Base-by-base conservation (phyloP, 2,329 filamentous ascomycete species). In the Tolypocladium tropicale region DNA sequence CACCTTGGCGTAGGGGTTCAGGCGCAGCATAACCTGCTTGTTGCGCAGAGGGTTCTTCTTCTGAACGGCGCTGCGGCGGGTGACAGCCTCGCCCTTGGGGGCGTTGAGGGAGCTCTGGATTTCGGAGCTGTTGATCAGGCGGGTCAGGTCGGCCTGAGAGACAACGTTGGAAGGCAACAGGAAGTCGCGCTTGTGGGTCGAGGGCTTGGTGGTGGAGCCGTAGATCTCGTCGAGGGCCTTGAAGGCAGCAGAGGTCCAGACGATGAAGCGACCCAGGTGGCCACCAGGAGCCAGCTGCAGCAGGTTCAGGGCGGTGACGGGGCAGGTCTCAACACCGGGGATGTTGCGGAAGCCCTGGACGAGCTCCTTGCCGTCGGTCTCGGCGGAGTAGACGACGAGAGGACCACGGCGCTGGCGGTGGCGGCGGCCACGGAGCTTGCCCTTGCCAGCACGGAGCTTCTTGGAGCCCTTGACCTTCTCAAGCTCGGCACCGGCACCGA, bases 1-100 rank as follows among this genome's bases (percentile, higher is more conserved):
- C 62, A 89, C 86, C 68, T 87, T 82, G 67, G 94, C 93, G 79
- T 99, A 99, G 63, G 94, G 94, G 88, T 99, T 99, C 76, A 99
- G 89, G 71, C 94, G 89, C 74, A 99, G 89, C 78, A 96, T 85
- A 66, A 99, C 88, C 84, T 97, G 94, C 86, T 91, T 95, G 89
- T 99, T 99, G 79, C 82, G 83, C 67, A 99, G 91, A 71, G 94
- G 94, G 85, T 99, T 99, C 92, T 97, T 97, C 91, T 99, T 99
- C 85, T 96, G 93, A 66, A 96, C 90, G 71, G 83, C 79, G 66
- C 82, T 79, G 73, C 94, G 90, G 86, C 96, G 96, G 78, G 91
- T 95, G 72, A 85, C 78, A 72, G 90, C 85, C 67, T 88, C 85
- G 68, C 94, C 94, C 83, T 92, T 94, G 76, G 92, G 90, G 60